Evolutionary conservation across 2,329 filamentous ascomycete species (phyloP), one percentile per base, ranked within the genome.

Genomic region (Aureobasidium subglaciale): DNA sequence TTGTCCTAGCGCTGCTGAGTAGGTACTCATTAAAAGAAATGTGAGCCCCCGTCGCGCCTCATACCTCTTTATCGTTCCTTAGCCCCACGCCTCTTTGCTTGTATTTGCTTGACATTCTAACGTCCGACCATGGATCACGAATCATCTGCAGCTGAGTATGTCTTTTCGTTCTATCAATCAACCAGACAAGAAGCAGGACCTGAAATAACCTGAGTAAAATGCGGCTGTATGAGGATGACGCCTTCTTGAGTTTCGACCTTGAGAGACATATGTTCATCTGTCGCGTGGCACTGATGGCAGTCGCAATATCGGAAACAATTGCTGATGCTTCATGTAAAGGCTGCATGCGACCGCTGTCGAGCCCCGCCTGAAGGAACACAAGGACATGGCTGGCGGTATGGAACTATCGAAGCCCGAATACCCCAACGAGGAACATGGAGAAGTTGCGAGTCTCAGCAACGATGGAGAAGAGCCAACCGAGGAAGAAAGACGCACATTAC

Each of bases 401-500:
- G 41, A 48, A 35, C 56, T 49, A 10, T n/a, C 13, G 2, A 57
- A 54, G 18, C 41, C 56, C 13, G 49, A 57, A 34, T 46, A 41
- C 15, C 35, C 53, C 24, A 16, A 43, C 18, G 50, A 42, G 9
- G 22, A 30, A 9, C 29, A 24, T 22, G 50, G 50, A 43, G 50
- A 54, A 15, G 29, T 54, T 25, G 42, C 49, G n/a, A 55, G 49
- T 27, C 20, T 45, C 24, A 64, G 63, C 10, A 56, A 59, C 24
- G 66, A 69, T 22, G 67, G 67, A 22, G 62, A 70, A n/a, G 65
- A 67, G 57, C 75, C 74, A 1, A 73, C 69, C 18, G 70, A 70
- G 4, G 68, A 73, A 29, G 75, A 77, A 60, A 68, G 68, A 59
- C 63, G 62, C 37, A 73, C 70, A 1, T 66, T 78, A 24, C 66